Evolutionary conservation across 768 basidiomycete species (phyloP).

Genomic region (Pulveroboletus sp.): DNA sequence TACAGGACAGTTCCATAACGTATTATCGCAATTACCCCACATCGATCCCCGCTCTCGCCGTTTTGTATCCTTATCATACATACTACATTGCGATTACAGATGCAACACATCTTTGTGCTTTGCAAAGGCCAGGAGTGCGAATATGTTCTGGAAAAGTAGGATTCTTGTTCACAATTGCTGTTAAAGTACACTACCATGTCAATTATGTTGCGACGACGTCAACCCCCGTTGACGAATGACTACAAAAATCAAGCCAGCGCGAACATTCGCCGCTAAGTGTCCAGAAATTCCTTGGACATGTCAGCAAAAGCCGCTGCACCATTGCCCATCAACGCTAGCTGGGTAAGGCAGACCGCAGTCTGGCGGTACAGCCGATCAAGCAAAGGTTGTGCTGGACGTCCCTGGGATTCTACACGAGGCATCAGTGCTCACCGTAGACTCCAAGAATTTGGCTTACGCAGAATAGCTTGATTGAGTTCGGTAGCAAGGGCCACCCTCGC

Average conservation of each 20-base stretch:
- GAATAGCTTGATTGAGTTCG: conserved; percentile 76
- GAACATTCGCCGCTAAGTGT: conserved; percentile 28
- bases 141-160: conserved; percentile 8
- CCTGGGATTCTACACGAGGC: conserved; percentile 60
- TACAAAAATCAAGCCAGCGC: background rate
- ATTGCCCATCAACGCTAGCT: conserved; percentile 66
- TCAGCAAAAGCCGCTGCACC: conserved; percentile 82
- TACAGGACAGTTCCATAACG: conserved; percentile 4
- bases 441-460: conserved; percentile 48
- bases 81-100: conserved; percentile 12
- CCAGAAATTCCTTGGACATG: conserved; percentile 68
- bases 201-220: background rate
- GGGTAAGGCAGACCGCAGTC: conserved; percentile 59
- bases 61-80: conserved; percentile 28
- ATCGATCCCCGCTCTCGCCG: background rate
- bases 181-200: conserved; percentile 15
- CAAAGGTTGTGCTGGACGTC: conserved; percentile 62
- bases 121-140: background rate
- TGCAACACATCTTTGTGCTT: background rate
- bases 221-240: background rate
- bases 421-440: conserved; percentile 1
- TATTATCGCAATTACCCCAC: conserved; percentile 12
- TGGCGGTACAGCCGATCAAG: conserved; percentile 79
- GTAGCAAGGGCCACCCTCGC: conserved; percentile 63
- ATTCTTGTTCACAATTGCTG: conserved; percentile 7